Evolutionary conservation across 2,329 filamentous ascomycete genomes (phyloP).

Genomic region (Xenosphaeropsis pyriputrescens): DNA sequence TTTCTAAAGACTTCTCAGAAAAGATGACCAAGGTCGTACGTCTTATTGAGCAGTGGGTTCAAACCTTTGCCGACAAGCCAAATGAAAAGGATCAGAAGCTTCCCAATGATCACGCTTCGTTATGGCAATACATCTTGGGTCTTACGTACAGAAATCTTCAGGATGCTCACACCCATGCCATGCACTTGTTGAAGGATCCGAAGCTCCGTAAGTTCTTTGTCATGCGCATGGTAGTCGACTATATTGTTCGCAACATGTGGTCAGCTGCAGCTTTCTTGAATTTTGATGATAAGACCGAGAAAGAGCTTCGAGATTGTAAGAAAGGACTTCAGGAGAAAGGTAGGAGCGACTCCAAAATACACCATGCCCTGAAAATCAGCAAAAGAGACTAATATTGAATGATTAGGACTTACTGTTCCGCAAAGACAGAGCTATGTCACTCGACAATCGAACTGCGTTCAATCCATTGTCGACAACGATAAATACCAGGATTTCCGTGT

Average conservation of each 20-base stretch:
- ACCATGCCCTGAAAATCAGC: too few relatives aligned
- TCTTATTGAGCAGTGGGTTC: slow-evolving; percentile 15
- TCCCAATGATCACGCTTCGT: slow-evolving; percentile 7
- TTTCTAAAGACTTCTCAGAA: slow-evolving; percentile 3
- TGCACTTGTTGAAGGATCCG: slow-evolving; percentile 18
- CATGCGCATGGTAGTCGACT: slow-evolving; percentile 22
- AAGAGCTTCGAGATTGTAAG: slow-evolving; percentile 10
- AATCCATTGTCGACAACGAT: slow-evolving; percentile 20
- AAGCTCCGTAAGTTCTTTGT: slow-evolving; percentile 20
- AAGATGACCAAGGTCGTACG: slow-evolving; percentile 8
- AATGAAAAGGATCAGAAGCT: slow-evolving; percentile 9
- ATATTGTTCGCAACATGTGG: slow-evolving; percentile 21
- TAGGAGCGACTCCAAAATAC: slow-evolving; percentile 5
- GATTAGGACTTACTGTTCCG: slow-evolving; percentile 1
- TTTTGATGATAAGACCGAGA: slow-evolving; percentile 13
- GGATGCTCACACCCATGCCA: slow-evolving; percentile 18
- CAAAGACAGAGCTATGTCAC: slow-evolving; percentile 22
- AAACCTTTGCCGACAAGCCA: slow-evolving; percentile 9
- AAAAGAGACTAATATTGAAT: not conserved
- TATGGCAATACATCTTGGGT: slow-evolving; percentile 23
- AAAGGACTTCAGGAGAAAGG: slow-evolving; percentile 11
- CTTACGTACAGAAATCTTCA: slow-evolving; percentile 14
- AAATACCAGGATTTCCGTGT: slow-evolving; percentile 15
- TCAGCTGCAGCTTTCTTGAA: slow-evolving; percentile 18
- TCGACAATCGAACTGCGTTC: slow-evolving; percentile 20